Evolutionary conservation across 305 asterid species (phyloP), one percentile per base, ranked within the genome.

Genomic region (Fraxinus sp.): DNA sequence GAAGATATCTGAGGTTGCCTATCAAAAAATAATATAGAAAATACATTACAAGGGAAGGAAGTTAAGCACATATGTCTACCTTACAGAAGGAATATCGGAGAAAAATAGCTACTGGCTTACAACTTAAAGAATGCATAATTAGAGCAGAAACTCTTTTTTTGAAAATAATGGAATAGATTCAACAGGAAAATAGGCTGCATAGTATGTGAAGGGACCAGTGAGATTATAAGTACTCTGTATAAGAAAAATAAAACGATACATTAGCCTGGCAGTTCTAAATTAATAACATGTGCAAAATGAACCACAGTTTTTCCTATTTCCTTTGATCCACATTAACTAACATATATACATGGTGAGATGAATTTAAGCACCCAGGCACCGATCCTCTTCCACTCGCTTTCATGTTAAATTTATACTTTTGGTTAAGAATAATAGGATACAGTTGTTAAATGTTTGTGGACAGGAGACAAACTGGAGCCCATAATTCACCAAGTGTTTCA

Each of bases 1-100:
- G 97, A 88, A 78, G 98, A 83, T 62, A 85, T 55, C 24, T 87
- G 91, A 68, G 92, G 90, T 82, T 87, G 88, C 90, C 97, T 94
- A 83, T 43, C 55, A 43, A 43, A 43, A 43, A 11, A 43, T 46
- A 68, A 46, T 46, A 46, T 13, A 46, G n/a, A 46, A 46, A 72
- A 46, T 16, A 79, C 46, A 52, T 59, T 2, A 11, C 46, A 59
- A 71, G 22, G 75, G 71, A 83, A 73, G 79, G 8, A 32, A 72
- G 26, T 35, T 20, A 9, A 52, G 68, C 74, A 52, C 66, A 55
- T 39, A 39, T 55, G 62, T 9, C 66, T 35, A 43, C 43, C 57
- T 46, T 46, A 46, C 57, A 13, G 57, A 13, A 46, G 5, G 57
- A 11, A 14, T 46, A 46, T 46, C 6, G 18, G n/a, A 11, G 18